These are phyloP conservation scores for Teunomyces atbi DNA, from an alignment of 805 yeast species.

Conservation along the genomic window DNA sequence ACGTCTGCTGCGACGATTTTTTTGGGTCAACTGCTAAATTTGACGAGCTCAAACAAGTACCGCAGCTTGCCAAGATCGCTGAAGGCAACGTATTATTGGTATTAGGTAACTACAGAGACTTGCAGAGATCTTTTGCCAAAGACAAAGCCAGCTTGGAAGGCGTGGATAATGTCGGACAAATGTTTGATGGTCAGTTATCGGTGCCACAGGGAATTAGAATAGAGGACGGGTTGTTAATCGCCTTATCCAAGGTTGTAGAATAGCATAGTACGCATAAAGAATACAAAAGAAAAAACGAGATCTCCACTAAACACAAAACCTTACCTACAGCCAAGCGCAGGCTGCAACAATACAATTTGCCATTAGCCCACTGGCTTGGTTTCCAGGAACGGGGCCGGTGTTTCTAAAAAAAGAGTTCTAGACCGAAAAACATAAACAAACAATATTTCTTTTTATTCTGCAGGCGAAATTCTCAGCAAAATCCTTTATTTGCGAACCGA, in stretches of 20 bases:
- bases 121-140: slow-evolving; percentile 49
- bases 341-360: too few relatives aligned
- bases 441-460: not conserved
- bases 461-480: not conserved
- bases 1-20: slow-evolving; percentile 67
- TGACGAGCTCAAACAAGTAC: slow-evolving; percentile 8
- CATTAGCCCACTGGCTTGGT: not conserved
- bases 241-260: slow-evolving; percentile 37
- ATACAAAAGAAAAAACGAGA: not conserved
- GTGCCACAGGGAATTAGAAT: slow-evolving; percentile 58
- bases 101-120: slow-evolving; percentile 61
- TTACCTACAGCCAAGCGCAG: too few relatives aligned
- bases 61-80: slow-evolving; percentile 14
- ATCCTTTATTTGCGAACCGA: slow-evolving; percentile 3
- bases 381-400: not conserved
- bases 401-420: slow-evolving; percentile 5
- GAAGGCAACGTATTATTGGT: slow-evolving; percentile 48
- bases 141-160: slow-evolving; percentile 53
- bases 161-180: slow-evolving; percentile 52
- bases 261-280: not conserved
- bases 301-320: too few relatives aligned
- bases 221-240: slow-evolving; percentile 70
- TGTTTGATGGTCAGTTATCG: slow-evolving; percentile 63
- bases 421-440: slow-evolving; percentile 3
- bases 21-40: slow-evolving; percentile 32